Evolutionary conservation across 768 basidiomycete genomes (phyloP).

Genomic region (Mycena albidolilacea): DNA sequence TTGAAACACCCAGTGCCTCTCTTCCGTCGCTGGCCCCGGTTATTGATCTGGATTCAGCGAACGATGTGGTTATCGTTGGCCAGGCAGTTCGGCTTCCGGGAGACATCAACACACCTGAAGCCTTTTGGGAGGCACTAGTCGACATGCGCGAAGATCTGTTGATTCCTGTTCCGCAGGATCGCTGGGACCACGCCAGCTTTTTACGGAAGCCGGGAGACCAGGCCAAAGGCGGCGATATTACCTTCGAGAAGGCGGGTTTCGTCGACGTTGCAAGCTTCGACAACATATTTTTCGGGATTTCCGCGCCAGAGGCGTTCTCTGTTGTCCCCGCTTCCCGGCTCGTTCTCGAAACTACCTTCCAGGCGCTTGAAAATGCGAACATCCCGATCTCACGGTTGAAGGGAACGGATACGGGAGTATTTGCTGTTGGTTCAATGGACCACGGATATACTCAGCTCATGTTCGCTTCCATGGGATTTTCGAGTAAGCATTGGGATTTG

Average conservation of each 20-base stretch:
- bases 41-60: neutral
- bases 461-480: conserved; percentile 50
- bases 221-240: conserved; percentile 48
- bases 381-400: conserved; percentile 52
- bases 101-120: conserved; percentile 47
- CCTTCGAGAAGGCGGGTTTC: conserved; percentile 50
- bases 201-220: conserved; percentile 44
- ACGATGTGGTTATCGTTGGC: conserved; percentile 56
- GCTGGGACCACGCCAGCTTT: conserved; percentile 56
- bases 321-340: conserved; percentile 51
- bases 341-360: conserved; percentile 52
- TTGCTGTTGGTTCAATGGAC: conserved; percentile 51
- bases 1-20: neutral
- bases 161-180: conserved; percentile 47
- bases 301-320: conserved; percentile 52
- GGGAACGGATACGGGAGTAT: conserved; percentile 52
- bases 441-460: conserved; percentile 50
- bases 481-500: conserved; percentile 40
- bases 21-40: neutral
- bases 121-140: conserved; percentile 53
- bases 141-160: conserved; percentile 50
- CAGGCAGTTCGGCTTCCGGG: conserved; percentile 54
- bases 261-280: conserved; percentile 51
- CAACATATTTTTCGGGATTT: conserved; percentile 54
- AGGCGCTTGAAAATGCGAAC: conserved; percentile 55